Conservation (phyloP, 2,329 filamentous ascomycete species). For the Arthrocladium fulminans region DNA sequence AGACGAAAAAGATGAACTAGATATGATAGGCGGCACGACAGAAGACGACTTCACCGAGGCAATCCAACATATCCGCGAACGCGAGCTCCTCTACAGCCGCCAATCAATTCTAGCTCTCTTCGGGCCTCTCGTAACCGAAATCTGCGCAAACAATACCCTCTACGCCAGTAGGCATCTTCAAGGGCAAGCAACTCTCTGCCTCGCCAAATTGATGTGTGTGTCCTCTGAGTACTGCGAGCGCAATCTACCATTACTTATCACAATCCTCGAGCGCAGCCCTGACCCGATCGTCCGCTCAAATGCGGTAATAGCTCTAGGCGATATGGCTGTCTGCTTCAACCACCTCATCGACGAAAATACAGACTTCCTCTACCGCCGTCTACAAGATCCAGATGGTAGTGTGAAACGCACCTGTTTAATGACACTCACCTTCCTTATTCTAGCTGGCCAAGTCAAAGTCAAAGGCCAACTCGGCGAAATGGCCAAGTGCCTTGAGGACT, state of each 20-base stretch:
- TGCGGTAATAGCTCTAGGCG: conserved; percentile 89
- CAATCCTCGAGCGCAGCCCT: conserved; percentile 89
- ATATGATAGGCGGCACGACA: conserved; percentile 91
- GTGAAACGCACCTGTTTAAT: conserved; percentile 97
- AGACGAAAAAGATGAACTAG: conserved; percentile 74
- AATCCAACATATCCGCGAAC: conserved; percentile 74
- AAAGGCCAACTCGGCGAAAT: conserved; percentile 98
- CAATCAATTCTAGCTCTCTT: conserved; percentile 82
- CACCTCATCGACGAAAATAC: conserved; percentile 99
- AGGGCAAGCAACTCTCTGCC: conserved; percentile 82
- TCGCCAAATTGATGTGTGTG: conserved; percentile 98
- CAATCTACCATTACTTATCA: conserved; percentile 87
- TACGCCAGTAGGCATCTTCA: conserved; percentile 87
- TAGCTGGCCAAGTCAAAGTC: conserved; percentile 97
- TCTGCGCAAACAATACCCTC: conserved; percentile 87
- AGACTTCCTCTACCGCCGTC: conserved; percentile 87
- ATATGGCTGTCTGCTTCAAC: conserved; percentile 99
- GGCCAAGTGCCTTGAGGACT: conserved; percentile 96
- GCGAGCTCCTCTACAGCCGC: conserved; percentile 72
- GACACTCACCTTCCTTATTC: conserved; percentile 94
- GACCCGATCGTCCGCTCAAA: conserved; percentile 92
- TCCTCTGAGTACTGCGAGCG: conserved; percentile 92
- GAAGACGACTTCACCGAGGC: conserved; percentile 89
- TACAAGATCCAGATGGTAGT: conserved; percentile 78
- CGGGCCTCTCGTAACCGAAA: conserved; percentile 82